These are phyloP conservation scores for Globisporangium barbulae DNA, from an alignment of 352 stramenopile genomes.

Conservation along the genomic window DNA sequence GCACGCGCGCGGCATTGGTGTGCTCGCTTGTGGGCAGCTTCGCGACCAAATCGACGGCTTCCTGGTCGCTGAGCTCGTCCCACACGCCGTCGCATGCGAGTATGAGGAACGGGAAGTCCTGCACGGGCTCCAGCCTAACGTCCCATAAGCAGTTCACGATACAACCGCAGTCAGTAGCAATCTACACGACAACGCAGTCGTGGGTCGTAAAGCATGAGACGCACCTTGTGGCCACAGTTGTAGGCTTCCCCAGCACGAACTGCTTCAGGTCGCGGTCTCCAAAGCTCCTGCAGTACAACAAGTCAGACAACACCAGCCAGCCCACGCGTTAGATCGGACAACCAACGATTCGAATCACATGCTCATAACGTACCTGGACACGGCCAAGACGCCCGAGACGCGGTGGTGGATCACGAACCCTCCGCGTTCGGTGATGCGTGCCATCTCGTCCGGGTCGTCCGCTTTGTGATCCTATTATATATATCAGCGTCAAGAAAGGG, in stretches of 20 bases:
- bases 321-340: neutral
- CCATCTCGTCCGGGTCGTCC: conserved; percentile 45
- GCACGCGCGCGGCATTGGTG: conserved; percentile 38
- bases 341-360: neutral
- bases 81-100: conserved; percentile 80
- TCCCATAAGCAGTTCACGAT: neutral
- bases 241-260: conserved; percentile 54
- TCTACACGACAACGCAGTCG: neutral
- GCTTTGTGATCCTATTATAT: conserved; percentile 64
- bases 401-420: conserved; percentile 74
- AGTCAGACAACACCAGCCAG: neutral
- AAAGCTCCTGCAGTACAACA: conserved; percentile 52
- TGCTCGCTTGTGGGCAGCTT: conserved; percentile 33
- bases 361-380: conserved; percentile 46
- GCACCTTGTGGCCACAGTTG: conserved; percentile 44
- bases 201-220: neutral
- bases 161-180: neutral
- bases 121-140: conserved; percentile 28
- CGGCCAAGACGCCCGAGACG: conserved; percentile 66
- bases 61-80: conserved; percentile 76
- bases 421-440: conserved; percentile 51
- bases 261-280: conserved; percentile 71
- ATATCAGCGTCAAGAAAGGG: neutral
- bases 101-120: conserved; percentile 64
- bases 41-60: conserved; percentile 60